A percentile compares a stretch with the other conserved stretches of the same genome.
These are phyloP conservation scores for Teratosphaeriaceae sp. DNA, from an alignment of 2,329 filamentous ascomycete species.

Conservation along the genomic window DNA sequence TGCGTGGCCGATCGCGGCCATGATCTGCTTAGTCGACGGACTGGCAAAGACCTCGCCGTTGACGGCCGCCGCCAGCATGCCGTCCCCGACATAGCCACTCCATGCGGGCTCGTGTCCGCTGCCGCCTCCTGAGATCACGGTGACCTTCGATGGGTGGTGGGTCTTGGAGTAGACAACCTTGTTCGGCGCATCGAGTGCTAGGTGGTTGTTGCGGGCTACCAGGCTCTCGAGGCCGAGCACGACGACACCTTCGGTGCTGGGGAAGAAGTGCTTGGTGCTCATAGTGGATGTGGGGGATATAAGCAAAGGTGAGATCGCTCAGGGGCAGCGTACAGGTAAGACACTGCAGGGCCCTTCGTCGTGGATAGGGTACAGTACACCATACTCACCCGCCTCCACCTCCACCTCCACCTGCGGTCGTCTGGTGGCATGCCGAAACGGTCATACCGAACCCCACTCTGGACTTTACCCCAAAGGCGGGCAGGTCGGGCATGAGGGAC, in stretches of 20 bases:
- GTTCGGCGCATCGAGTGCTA: slow-evolving; percentile 39
- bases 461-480: too few species aligned
- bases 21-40: slow-evolving; percentile 43
- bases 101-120: slow-evolving; percentile 45
- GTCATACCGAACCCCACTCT: too few species aligned
- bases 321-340: too few species aligned
- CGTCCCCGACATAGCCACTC: slow-evolving; percentile 44
- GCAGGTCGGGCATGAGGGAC: too few species aligned
- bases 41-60: slow-evolving; percentile 45
- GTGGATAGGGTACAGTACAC: too few species aligned
- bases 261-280: slow-evolving; percentile 51
- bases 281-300: slow-evolving; percentile 30
- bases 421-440: too few species aligned
- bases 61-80: slow-evolving; percentile 43
- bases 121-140: slow-evolving; percentile 42
- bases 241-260: slow-evolving; percentile 44
- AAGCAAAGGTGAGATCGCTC: background rate
- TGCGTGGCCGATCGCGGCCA: slow-evolving; percentile 42
- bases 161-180: slow-evolving; percentile 44
- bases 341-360: too few species aligned
- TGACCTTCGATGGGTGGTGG: slow-evolving; percentile 38
- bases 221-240: slow-evolving; percentile 43
- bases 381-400: too few species aligned
- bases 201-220: slow-evolving; percentile 38
- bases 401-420: too few species aligned